These are phyloP conservation scores for Solanum infundibuliforme DNA, from an alignment of 257 asterid species.

Conservation along the genomic window DNA sequence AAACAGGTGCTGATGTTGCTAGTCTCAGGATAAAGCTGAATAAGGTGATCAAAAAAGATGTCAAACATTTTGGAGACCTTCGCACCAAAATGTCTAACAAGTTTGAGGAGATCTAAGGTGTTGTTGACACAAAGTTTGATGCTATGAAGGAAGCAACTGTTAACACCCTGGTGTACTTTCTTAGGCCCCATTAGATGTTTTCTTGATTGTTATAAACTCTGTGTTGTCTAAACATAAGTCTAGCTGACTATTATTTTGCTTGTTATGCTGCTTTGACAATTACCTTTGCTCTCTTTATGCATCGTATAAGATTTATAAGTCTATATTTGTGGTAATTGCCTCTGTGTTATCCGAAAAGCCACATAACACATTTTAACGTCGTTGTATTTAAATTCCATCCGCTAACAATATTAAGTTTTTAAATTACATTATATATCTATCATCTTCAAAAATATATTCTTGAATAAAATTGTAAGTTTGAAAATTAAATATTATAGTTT, in stretches of 20 bases:
- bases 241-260: neutral
- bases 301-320: neutral
- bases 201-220: neutral
- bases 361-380: neutral
- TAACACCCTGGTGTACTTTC: neutral
- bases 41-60: neutral
- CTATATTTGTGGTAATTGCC: neutral
- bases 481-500: neutral
- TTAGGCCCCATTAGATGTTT: neutral
- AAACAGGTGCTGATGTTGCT: neutral
- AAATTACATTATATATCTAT: neutral
- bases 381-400: neutral
- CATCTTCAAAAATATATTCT: neutral
- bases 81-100: neutral
- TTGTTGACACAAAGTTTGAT: neutral
- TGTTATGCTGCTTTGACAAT: neutral
- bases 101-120: neutral
- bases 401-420: neutral
- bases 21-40: neutral
- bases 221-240: neutral
- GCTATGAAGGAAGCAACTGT: neutral
- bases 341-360: neutral
- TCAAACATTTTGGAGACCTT: neutral
- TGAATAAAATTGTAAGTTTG: neutral
- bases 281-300: neutral